Evolutionary conservation across 257 asterid species (phyloP), one percentile per base, ranked within the genome.

Genomic region (Osmanthus fragrans): DNA sequence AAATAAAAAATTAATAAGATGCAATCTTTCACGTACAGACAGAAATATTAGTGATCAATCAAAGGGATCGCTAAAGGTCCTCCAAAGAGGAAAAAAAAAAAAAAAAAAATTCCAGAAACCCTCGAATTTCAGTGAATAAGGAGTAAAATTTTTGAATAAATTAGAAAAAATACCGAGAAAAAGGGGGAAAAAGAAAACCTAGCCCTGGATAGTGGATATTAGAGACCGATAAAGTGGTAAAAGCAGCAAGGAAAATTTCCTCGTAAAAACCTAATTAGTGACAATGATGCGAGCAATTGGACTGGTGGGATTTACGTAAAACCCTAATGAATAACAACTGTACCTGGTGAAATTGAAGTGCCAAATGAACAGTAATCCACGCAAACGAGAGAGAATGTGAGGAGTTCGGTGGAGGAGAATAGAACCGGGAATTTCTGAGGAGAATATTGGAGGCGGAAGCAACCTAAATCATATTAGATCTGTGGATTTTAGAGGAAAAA

Each of bases 331-430:
- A 58, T 23, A 23, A 58, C 66, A 21, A 58, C 11, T 58, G 66
- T 58, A 58, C 66, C 66, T 58, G 5, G 66, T 58, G 66, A 58
- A 56, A 58, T 58, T 23, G 66, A 58, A 58, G 66, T 58, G 66
- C 66, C 66, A 21, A n/a, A 8, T n/a, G 66, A 58, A 21, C 5
- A 23, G 32, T 58, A 58, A 58, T 10, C 58, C 66, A 9, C 66
- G 65, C 9, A n/a, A 56, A 56, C 29, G 21, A 56, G 25, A 25
- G 3, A n/a, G 30, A 8, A 4, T 8, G 30, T 23, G 13, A n/a
- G 4, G 30, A 58, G 15, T 58, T 58, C 66, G 6, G 16, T 2
- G 66, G 2, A 8, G 32, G 30, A 21, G 66, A 58, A 58, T 58
- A 21, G n/a, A n/a, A n/a, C n/a, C n/a, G n/a, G n/a, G n/a, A n/a